phyloP scores from a whole-genome alignment of 1,139 yeast species.

The Saccharomyces hybrid region DNA sequence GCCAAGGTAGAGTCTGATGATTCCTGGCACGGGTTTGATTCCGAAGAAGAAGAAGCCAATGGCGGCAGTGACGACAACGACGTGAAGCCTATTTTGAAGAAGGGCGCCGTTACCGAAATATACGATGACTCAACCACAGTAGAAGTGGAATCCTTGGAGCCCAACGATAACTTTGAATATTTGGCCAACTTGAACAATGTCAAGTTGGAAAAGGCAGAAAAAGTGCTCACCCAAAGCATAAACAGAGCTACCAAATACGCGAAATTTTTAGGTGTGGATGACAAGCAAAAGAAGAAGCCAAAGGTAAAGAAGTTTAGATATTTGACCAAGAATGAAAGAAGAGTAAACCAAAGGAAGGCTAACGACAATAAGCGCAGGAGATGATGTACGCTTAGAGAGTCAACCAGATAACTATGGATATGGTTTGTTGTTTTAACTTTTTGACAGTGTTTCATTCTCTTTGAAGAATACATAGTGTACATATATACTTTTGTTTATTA shows the following conservation, averaged over 20 bases:
- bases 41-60: conserved; percentile 19
- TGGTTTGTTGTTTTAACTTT: not conserved
- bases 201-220: conserved; percentile 50
- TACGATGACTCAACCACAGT: conserved; percentile 43
- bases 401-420: not conserved
- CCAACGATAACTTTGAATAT: conserved; percentile 44
- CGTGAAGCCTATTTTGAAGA: conserved; percentile 38
- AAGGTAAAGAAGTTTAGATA: conserved; percentile 82
- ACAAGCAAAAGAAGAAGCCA: conserved; percentile 34
- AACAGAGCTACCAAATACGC: conserved; percentile 70
- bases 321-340: conserved; percentile 70
- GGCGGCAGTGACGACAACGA: conserved; percentile 20
- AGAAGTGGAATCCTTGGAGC: conserved; percentile 54
- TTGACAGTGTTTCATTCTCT: not conserved
- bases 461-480: not conserved
- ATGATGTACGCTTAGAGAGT: conserved; percentile 5
- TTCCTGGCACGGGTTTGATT: conserved; percentile 38
- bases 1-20: conserved; percentile 14
- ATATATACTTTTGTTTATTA: not conserved
- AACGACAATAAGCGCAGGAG: conserved; percentile 33
- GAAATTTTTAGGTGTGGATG: conserved; percentile 44
- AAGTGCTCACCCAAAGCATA: conserved; percentile 56
- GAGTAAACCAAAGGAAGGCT: conserved; percentile 56
- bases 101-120: conserved; percentile 24
- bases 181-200: conserved; percentile 59